Evolutionary conservation across 805 yeast species (phyloP), one percentile per base, ranked within the genome.

Genomic region (Metschnikowia colocasiae): DNA sequence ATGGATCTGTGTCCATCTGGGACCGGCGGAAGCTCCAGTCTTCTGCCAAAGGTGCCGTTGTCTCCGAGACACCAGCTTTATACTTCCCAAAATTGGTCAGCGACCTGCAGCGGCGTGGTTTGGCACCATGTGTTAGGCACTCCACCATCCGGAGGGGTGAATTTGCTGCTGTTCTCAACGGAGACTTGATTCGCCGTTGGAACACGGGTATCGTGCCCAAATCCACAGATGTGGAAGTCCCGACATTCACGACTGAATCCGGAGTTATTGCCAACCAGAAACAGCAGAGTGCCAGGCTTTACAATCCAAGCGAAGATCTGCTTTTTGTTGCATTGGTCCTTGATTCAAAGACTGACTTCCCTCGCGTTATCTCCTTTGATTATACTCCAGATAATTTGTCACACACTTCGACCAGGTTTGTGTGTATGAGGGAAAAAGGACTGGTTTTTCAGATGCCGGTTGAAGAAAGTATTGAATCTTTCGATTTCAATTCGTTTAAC

Each of bases 361-460:
- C 90, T 54, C 76, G 91, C 55, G 95, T 90, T 1, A 81, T 85
- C 1, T 83, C 96, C 0, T 90, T 85, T 65, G 97, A 90, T 62
- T 90, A 89, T 61, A 79, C 83, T n/a, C 81, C 83, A 0, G 81
- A 78, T 47, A 50, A 65, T 3, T 46, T 59, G 5, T 68, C 80
- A 2, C 66, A 62, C n/a, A 75, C 82, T 19, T 77, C 80, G 1
- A 76, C 86, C 7, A 81, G 84, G 55, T 74, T 87, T 48, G 81
- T 91, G 25, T 90, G 97, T 63, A 85, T 91, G 85, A 73, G 97
- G 53, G 95, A 88, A 58, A 86, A 95, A 1, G 97, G 97, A 3
- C 84, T 87, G 45, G 82, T 90, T 0, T 90, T 86, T 64, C 74
- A 85, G 48, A 87, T 87, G 91, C 78, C 84, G 0, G 86, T 84